Base-by-base conservation (phyloP, 2,329 filamentous ascomycete genomes). In the Penicillium capsulatum region DNA sequence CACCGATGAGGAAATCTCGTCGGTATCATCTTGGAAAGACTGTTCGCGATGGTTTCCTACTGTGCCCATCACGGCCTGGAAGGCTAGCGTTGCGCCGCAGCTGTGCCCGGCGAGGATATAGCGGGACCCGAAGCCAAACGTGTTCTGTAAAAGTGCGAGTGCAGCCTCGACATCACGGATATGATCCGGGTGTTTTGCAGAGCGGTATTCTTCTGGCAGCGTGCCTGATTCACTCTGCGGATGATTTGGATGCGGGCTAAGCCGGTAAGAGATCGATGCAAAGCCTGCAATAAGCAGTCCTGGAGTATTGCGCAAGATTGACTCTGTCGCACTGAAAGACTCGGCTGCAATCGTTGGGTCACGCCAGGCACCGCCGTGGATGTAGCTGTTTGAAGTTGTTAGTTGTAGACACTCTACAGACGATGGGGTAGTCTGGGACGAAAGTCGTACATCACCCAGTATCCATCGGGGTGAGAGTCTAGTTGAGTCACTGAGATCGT, bases 361-460 rank as follows among this genome's bases (percentile, higher is more conserved):
- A 30, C 71, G 64, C 65, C 71, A 74, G 48, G 69, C 71, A 38
- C 71, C 71, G 30, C 71, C 71, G 49, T 74, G 71, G 42, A 74
- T 69, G 44, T 67, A 71, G 38, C 65, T 68, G 36, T 15, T 17
- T 17, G 8, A 14, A 22, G 19, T 9, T 22, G 19, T 22, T 5
- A 22, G 19, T 9, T 22, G 9, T 22, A 9, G 9, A 22, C 9
- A 22, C 9, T n/a, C n/a, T n/a, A n/a, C n/a, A n/a, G n/a, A n/a
- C 4, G 3, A 27, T n/a, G 13, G 17, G 11, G 32, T 16, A 17
- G 19, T 11, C 17, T 17, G 27, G 15, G 17, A 16, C 19, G 32
- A 28, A 28, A 20, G 24, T 39, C 46, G 29, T 66, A 69, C 66
- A 69, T 62, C 45, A 68, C 55, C 66, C 66, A 69, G 48, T 65